Evolutionary conservation across 148 eudicot species (phyloP).

Genomic region (Rhododendron mucronatum): DNA sequence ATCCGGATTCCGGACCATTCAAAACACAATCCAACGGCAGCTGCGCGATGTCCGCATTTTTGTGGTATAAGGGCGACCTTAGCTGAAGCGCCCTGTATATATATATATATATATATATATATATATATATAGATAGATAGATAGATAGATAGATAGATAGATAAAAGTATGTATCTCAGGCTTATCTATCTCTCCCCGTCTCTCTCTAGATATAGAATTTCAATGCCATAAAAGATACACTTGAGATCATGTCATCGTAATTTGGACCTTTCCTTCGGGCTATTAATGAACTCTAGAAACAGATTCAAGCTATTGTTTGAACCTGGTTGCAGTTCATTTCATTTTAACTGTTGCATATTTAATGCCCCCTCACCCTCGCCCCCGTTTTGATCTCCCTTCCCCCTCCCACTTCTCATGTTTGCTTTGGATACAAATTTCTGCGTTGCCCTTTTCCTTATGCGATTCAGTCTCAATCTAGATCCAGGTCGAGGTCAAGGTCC

Average conservation of each 20-base stretch:
- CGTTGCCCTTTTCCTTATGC: conserved; percentile 56
- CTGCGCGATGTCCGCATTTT: too few relatives aligned
- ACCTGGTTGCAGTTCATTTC: background rate
- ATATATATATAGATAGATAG: too few relatives aligned
- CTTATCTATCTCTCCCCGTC: background rate
- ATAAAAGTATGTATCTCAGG: background rate
- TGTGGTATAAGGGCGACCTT: too few relatives aligned
- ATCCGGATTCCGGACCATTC: too few relatives aligned
- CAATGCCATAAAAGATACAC: background rate
- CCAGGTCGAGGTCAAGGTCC: conserved; percentile 42
- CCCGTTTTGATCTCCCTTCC: background rate
- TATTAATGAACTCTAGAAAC: background rate
- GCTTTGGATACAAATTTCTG: conserved; percentile 7
- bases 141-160: too few relatives aligned
- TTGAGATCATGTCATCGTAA: background rate
- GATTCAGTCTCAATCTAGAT: conserved; percentile 40
- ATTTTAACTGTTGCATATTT: background rate
- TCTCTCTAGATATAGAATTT: background rate
- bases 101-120: too few relatives aligned
- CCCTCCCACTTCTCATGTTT: background rate
- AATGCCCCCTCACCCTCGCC: background rate
- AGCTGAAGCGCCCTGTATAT: too few relatives aligned
- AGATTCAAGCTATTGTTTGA: background rate
- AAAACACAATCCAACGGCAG: too few relatives aligned
- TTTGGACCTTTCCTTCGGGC: background rate